Evolutionary conservation across 164 flowering plant genomes (phyloP).

Genomic region (Macadamia integrifolia): DNA sequence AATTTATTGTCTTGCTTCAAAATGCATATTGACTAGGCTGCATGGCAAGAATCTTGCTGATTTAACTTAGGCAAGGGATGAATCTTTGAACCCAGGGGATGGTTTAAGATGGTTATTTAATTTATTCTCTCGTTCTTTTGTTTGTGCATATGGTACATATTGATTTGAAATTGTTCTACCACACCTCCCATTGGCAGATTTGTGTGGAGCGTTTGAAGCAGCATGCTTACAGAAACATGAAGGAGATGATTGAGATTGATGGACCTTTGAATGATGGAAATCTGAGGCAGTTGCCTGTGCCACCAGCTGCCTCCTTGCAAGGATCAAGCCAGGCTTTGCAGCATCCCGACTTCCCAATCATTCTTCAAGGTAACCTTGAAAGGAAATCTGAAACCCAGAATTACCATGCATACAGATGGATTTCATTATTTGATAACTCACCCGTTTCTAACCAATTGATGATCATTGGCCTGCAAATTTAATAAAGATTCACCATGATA

Average conservation of each 20-base stretch:
- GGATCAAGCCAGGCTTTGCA: slow-evolving; percentile 16
- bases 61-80: background rate
- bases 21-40: too few species aligned
- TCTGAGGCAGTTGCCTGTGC: slow-evolving; percentile 16
- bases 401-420: background rate
- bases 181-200: slow-evolving; percentile 24
- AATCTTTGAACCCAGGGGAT: background rate
- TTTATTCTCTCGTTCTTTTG: too few species aligned
- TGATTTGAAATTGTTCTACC: background rate
- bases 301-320: slow-evolving; percentile 14
- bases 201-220: slow-evolving; percentile 43
- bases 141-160: background rate
- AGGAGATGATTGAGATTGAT: slow-evolving; percentile 22
- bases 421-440: background rate
- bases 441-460: background rate
- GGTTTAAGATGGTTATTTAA: too few species aligned
- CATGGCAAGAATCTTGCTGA: background rate
- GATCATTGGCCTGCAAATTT: background rate
- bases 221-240: slow-evolving; percentile 36
- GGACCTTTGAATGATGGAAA: slow-evolving; percentile 10
- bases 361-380: slow-evolving; percentile 30
- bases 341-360: slow-evolving; percentile 12
- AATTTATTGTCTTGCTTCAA: too few species aligned
- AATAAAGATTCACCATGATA: background rate
- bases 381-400: background rate